Base-by-base conservation (phyloP, 345 rosid genomes). In the Boechera retrofracta region DNA sequence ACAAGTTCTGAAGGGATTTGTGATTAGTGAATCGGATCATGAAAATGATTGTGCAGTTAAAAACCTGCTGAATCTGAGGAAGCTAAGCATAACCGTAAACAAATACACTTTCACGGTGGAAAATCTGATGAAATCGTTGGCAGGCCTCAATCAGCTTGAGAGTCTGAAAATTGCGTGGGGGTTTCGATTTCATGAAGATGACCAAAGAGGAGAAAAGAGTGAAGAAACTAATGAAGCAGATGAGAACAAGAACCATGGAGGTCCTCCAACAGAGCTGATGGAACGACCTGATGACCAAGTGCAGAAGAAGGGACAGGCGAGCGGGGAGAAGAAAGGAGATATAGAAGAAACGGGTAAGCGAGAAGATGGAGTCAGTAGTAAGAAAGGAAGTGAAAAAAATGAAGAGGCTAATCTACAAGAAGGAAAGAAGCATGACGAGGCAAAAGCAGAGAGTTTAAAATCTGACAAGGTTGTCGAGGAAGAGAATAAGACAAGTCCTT, bases 1-100 rank as follows among this genome's bases (percentile, higher is more conserved):
- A 67, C 67, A 75, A 84, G 91, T 90, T 38, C 82, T 90, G 0
- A 85, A 90, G 31, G 92, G 95, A 7, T 88, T 90, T 82, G 85
- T 86, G 45, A 61, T 90, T 10, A 77, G 81, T 52, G 32, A 79
- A 35, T 24, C 53, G 1, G 79, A 57, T 24, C 36, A 60, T 0
- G 75, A 68, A 29, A 42, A 10, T 6, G 2, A 44, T 0, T 82
- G 87, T 56, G 52, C 41, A 1, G 75, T 85, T 31, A 24, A 52
- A 42, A 35, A 24, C 5, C 38, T 86, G 1, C 2, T 0, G 26
- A 26, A 69, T 0, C 60, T 86, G 65, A 74, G 66, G 82, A 83
- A 81, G 74, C 74, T 87, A 71, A 86, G 80, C 80, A 78, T 86
- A 57, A 73, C 76, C 5, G 74, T 82, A 33, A 71, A 55, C 35